Evolutionary conservation across 1,284 basidiomycete species (phyloP).

Genomic region (Schizophyllum amplum): DNA sequence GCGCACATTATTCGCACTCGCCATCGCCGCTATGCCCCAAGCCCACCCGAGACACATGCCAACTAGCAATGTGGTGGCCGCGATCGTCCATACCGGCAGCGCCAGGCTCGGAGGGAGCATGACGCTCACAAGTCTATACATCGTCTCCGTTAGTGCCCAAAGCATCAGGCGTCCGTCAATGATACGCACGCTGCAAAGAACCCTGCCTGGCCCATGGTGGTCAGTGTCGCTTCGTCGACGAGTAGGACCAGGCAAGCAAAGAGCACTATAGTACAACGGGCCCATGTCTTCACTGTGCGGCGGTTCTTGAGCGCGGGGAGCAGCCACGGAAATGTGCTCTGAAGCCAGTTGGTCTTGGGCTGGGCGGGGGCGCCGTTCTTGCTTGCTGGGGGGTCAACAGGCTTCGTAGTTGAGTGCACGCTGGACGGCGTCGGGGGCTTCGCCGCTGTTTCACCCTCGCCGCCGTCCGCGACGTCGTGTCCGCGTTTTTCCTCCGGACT

Average conservation of each 20-base stretch:
- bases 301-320: slow-evolving; percentile 23
- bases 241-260: slow-evolving; percentile 24
- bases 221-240: slow-evolving; percentile 21
- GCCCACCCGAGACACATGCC: slow-evolving; percentile 70
- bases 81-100: slow-evolving; percentile 26
- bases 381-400: neutral
- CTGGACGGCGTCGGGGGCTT: too few species aligned
- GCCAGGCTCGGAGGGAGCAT: slow-evolving; percentile 30
- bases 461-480: neutral
- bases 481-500: neutral
- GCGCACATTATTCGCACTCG: slow-evolving; percentile 50
- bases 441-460: neutral
- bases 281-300: slow-evolving; percentile 30
- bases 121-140: slow-evolving; percentile 23
- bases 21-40: slow-evolving; percentile 66
- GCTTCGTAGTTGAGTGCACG: neutral
- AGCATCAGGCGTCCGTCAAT: too few species aligned
- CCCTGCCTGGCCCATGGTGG: slow-evolving; percentile 27
- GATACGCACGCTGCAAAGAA: slow-evolving; percentile 29
- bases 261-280: slow-evolving; percentile 26
- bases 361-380: neutral
- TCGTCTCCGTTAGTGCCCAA: too few species aligned
- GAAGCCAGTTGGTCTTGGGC: neutral
- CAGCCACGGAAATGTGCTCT: slow-evolving; percentile 17
- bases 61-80: slow-evolving; percentile 22